Conservation (phyloP, 108 stramenopile genomes). For the Conticribra guillardii region DNA sequence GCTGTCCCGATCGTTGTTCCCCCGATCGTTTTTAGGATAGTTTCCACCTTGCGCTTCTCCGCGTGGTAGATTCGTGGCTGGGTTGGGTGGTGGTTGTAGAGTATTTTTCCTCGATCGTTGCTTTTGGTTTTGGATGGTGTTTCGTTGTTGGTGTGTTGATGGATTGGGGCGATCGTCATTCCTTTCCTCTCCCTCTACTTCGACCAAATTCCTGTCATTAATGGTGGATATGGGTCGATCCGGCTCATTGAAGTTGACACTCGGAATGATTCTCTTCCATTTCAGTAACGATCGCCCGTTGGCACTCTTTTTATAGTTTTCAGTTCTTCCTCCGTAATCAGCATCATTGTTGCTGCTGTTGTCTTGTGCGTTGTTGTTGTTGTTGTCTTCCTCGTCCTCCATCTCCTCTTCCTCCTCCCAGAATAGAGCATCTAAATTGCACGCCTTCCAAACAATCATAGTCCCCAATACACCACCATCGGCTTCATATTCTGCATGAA, state of each 20-base stretch:
- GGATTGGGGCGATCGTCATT: no score
- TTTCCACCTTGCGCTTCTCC: conserved; percentile 54
- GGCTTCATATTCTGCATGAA: conserved; percentile 33
- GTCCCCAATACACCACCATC: background rate
- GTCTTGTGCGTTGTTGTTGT: conserved; percentile 6
- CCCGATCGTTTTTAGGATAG: conserved; percentile 7
- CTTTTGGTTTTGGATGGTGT: no score
- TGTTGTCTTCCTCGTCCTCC: conserved; percentile 20
- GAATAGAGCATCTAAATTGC: conserved; percentile 25
- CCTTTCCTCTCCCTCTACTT: no score
- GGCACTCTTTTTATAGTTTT: no score
- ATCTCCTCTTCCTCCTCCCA: background rate
- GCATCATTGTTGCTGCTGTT: no score
- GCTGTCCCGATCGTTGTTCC: background rate
- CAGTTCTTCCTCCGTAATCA: no score
- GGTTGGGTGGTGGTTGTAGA: conserved; percentile 4
- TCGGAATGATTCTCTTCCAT: background rate
- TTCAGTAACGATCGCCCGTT: background rate
- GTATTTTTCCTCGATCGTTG: no score
- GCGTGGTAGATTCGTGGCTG: conserved; percentile 12
- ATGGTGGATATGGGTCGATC: no score
- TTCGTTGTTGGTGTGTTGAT: no score
- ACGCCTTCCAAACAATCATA: conserved; percentile 37
- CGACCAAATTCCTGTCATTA: no score
- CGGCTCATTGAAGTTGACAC: background rate